Conservation (phyloP, 1,284 basidiomycete genomes). For the Trichosporon sp. region DNA sequence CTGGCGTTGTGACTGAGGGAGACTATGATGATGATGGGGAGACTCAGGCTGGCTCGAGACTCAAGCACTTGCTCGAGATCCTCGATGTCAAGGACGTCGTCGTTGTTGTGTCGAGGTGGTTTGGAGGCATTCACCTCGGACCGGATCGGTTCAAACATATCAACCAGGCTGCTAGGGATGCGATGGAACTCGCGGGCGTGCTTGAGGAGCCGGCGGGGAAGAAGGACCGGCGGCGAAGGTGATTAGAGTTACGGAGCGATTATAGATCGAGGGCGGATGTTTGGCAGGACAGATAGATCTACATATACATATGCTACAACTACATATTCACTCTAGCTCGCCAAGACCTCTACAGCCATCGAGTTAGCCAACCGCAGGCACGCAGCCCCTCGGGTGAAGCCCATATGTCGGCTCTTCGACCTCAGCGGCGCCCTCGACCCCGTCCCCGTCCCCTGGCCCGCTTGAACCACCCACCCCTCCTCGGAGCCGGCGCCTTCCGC, state of each 20-base stretch:
- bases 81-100: conserved; percentile 64
- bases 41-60: conserved; percentile 75
- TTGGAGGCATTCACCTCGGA: conserved; percentile 61
- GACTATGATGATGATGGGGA: conserved; percentile 94
- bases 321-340: background rate
- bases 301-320: conserved; percentile 3
- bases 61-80: conserved; percentile 82
- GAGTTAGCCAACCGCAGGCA: background rate
- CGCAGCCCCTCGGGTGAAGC: too few species aligned
- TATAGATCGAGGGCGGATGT: too few species aligned
- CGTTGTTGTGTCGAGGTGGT: conserved; percentile 61
- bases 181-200: conserved; percentile 74
- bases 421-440: background rate
- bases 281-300: background rate
- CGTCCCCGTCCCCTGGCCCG: background rate
- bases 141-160: conserved; percentile 89
- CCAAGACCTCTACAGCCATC: background rate
- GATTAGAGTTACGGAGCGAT: background rate
- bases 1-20: conserved; percentile 32
- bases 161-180: conserved; percentile 80
- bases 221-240: conserved; percentile 3
- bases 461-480: background rate
- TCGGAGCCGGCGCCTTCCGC: background rate
- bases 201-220: conserved; percentile 50
- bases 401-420: too few species aligned